These are phyloP conservation scores for Chytridium lagenaria DNA, from an alignment of 371 early-diverging fungal genomes.

Conservation along the genomic window DNA sequence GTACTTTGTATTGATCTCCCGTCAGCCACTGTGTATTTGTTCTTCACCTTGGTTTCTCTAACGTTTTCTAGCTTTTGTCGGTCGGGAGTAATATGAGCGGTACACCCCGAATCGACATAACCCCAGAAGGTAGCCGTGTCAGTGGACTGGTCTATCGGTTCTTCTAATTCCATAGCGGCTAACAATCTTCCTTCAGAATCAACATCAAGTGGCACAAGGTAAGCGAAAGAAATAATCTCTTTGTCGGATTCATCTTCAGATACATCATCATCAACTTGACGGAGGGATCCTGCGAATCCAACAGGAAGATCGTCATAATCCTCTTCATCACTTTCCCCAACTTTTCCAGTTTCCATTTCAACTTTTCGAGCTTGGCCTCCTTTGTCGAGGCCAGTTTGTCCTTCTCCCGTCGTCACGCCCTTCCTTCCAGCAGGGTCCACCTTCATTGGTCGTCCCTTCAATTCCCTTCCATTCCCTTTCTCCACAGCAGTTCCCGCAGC, in stretches of 20 bases:
- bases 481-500: background rate
- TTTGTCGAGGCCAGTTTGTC: background rate
- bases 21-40: background rate
- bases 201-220: background rate
- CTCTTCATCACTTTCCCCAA: background rate
- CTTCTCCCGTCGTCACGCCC: background rate
- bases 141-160: background rate
- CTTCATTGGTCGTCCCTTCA: background rate
- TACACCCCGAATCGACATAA: slow-evolving; percentile 13
- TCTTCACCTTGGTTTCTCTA: background rate
- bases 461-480: background rate
- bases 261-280: background rate
- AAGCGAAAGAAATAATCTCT: background rate
- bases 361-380: background rate
- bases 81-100: background rate
- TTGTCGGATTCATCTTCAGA: background rate
- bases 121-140: background rate
- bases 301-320: background rate
- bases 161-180: background rate
- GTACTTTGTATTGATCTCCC: background rate
- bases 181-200: too few relatives aligned
- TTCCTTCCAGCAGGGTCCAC: background rate
- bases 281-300: background rate
- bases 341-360: background rate
- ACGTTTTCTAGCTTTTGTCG: background rate